A percentile compares a stretch with the other conserved stretches of the same genome.
Evolutionary conservation across 495 filamentous ascomycete genomes (phyloP).

Genomic region (Niebla homalea): DNA sequence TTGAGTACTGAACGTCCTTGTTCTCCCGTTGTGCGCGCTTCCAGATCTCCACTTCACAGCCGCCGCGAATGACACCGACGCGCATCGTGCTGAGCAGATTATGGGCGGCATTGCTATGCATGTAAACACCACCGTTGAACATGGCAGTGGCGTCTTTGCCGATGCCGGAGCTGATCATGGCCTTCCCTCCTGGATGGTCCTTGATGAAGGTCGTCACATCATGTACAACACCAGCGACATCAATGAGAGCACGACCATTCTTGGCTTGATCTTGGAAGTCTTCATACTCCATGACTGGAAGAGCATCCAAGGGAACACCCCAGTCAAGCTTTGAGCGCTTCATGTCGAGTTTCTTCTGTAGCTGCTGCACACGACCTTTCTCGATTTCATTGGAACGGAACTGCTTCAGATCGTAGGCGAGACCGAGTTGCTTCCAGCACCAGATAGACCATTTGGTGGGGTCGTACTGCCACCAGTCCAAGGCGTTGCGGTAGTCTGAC

Average conservation of each 20-base stretch:
- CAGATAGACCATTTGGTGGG: constrained; percentile 98
- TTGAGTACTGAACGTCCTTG: constrained; percentile 67
- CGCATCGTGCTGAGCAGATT: constrained; percentile 95
- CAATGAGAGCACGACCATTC: constrained; percentile 76
- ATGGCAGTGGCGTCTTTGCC: constrained; percentile 98
- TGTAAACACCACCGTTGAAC: constrained; percentile 98
- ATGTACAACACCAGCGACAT: constrained; percentile 90
- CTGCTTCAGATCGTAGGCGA: constrained; percentile 92
- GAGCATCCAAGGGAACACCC: constrained; percentile 85
- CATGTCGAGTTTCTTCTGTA: constrained; percentile 98
- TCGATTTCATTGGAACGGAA: constrained; percentile 98
- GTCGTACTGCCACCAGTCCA: constrained; percentile 97
- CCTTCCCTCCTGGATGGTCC: constrained; percentile 93
- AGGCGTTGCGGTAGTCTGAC: constrained; percentile 96
- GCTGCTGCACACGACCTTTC: constrained; percentile 93
- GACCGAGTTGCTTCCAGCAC: constrained; percentile 81
- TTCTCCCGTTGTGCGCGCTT: constrained; percentile 86
- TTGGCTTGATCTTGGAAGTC: constrained; percentile 81
- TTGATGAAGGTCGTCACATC: constrained; percentile 91
- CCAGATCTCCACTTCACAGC: constrained; percentile 98
- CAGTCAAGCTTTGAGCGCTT: constrained; percentile 86
- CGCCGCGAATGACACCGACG: constrained; percentile 90
- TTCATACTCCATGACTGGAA: constrained; percentile 94
- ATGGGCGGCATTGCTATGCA: constrained; percentile 95
- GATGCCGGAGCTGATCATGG: constrained; percentile 80